Conservation (phyloP, 2,329 filamentous ascomycete species). For the Aspergillus novoparasiticus region DNA sequence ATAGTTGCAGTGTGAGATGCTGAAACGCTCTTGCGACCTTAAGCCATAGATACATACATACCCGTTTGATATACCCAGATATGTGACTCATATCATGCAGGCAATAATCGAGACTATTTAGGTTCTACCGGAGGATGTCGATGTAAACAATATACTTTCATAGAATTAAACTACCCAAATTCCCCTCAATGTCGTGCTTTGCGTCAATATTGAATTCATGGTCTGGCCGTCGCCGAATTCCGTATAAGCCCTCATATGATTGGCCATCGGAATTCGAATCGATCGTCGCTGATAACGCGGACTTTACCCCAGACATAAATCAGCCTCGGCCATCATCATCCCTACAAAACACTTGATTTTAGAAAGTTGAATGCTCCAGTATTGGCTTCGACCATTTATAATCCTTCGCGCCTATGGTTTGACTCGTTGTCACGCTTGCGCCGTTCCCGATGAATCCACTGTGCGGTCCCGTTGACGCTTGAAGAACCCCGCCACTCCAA, state of each 20-base stretch:
- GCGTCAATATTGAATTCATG: background rate
- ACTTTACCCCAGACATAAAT: slow-evolving; percentile 3
- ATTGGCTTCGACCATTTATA: background rate
- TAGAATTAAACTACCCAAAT: background rate
- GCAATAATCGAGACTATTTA: background rate
- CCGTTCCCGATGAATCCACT: slow-evolving; percentile 16
- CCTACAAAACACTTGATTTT: background rate
- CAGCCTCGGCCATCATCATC: background rate
- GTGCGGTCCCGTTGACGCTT: slow-evolving; percentile 18
- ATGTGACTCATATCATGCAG: background rate
- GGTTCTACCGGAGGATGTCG: too few species aligned
- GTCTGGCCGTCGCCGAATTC: slow-evolving; percentile 4
- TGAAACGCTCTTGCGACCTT: background rate
- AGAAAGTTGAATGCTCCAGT: background rate
- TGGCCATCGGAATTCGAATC: background rate
- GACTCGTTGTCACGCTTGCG: background rate
- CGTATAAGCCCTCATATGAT: background rate
- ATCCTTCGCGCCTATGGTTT: background rate
- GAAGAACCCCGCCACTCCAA: slow-evolving; percentile 25
- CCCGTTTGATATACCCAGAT: background rate
- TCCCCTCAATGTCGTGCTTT: background rate
- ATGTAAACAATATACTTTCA: background rate
- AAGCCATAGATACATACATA: background rate
- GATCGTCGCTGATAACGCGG: background rate
- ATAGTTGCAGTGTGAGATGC: background rate